These are phyloP conservation scores for Oleoguttula mirabilis DNA, from an alignment of 495 filamentous ascomycete genomes.

Conservation along the genomic window DNA sequence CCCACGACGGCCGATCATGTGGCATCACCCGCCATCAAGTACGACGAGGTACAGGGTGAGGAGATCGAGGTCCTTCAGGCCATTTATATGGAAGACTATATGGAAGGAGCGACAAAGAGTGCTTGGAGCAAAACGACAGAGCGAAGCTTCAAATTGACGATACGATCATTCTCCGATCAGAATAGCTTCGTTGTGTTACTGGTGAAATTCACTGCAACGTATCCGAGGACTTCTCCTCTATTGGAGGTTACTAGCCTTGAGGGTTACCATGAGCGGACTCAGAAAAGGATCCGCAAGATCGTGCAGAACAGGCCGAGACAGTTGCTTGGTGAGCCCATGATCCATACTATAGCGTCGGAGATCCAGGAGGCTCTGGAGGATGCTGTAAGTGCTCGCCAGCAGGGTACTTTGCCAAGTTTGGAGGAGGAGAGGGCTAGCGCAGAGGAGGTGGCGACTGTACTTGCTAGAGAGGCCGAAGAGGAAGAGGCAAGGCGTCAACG, in stretches of 20 bases:
- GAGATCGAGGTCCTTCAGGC: constrained; percentile 78
- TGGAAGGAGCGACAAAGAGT: constrained; percentile 55
- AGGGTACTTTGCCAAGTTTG: constrained; percentile 65
- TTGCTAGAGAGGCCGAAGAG: constrained; percentile 32
- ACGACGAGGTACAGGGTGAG: constrained; percentile 72
- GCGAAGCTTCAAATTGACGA: constrained; percentile 62
- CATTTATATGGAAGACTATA: constrained; percentile 87
- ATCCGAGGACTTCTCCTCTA: constrained; percentile 75
- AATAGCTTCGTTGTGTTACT: constrained; percentile 50
- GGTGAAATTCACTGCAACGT: constrained; percentile 76
- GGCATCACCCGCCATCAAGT: constrained; percentile 34
- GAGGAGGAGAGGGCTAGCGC: constrained; percentile 77
- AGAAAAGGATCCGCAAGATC: constrained; percentile 55
- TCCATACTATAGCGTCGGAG: constrained; percentile 69
- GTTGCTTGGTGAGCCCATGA: constrained; percentile 74
- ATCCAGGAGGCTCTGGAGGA: constrained; percentile 84
- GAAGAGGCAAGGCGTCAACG: constrained; percentile 22
- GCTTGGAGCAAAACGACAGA: constrained; percentile 84
- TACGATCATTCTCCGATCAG: constrained; percentile 59
- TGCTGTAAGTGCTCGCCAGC: constrained; percentile 59
- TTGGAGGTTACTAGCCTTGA: constrained; percentile 54
- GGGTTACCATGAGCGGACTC: constrained; percentile 50
- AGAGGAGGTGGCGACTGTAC: constrained; percentile 43
- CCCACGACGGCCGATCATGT: constrained; percentile 4
- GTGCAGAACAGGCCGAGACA: constrained; percentile 57